Percentiles rank a stretch among this genome's conserved stretches.
Evolutionary conservation across 495 filamentous ascomycete genomes (phyloP).

Genomic region (Viridothelium virens): DNA sequence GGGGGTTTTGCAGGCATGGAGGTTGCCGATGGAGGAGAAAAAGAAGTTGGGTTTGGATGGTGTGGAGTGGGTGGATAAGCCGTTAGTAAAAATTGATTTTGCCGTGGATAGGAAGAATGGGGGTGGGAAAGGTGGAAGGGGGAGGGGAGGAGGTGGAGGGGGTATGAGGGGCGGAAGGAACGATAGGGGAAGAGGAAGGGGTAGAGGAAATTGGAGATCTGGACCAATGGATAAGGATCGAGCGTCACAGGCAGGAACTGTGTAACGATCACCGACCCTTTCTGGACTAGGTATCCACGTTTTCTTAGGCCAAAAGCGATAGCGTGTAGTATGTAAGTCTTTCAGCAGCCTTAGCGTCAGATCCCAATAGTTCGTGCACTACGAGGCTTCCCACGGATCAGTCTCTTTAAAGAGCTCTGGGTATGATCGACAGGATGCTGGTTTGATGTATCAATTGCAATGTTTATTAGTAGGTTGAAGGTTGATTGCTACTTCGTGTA

Average conservation of each 20-base stretch:
- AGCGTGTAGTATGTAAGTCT: too few species aligned
- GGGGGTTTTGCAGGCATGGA: constrained; percentile 58
- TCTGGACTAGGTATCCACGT: neutral
- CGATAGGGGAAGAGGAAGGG: constrained; percentile 23
- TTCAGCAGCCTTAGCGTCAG: too few species aligned
- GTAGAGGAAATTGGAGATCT: constrained; percentile 2
- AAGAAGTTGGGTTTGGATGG: constrained; percentile 44
- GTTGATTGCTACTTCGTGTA: too few species aligned
- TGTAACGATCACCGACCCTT: neutral
- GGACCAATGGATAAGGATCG: constrained; percentile 8
- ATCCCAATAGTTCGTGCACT: too few species aligned
- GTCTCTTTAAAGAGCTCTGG: too few species aligned
- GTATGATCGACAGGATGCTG: too few species aligned
- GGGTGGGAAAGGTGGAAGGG: constrained; percentile 22
- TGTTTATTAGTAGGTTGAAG: too few species aligned
- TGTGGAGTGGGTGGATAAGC: constrained; percentile 48
- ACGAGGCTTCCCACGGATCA: too few species aligned
- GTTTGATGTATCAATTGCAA: too few species aligned
- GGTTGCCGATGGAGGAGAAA: constrained; percentile 44
- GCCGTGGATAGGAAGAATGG: constrained; percentile 38
- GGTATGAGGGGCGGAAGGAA: constrained; percentile 25
- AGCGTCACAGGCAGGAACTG: neutral
- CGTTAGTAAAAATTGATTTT: constrained; percentile 51
- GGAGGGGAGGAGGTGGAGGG: constrained; percentile 23
- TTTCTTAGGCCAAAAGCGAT: neutral